Base-by-base conservation (phyloP, 371 early-diverging fungal species). In the Mucor sp. region DNA sequence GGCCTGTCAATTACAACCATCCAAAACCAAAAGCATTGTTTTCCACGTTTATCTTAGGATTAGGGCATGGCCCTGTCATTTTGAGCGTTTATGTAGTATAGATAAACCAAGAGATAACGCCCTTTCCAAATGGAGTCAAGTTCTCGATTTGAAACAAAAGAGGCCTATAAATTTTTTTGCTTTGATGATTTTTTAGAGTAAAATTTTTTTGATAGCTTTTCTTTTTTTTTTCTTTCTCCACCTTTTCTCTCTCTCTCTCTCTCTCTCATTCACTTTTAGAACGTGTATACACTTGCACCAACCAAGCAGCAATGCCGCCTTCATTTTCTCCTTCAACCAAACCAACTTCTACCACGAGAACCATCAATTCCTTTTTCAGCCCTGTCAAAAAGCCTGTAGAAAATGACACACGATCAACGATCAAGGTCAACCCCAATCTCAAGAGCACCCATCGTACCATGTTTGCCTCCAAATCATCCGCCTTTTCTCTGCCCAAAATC, bases 331-430 rank as follows among this genome's bases (percentile, higher is more conserved):
- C 47, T 41, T 5, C 23, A 47, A 19, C 47, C 8, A 47, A 47
- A 21, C 47, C n/a, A 0, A 2, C 21, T 21, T 11, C 47, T 3
- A 21, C 47, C 11, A 47, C 2, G 1, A 47, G 30, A 44, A 21
- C 62, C 21, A 69, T 69, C 25, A 69, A 27, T n/a, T 60, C 69
- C 9, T 69, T 65, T n/a, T 69, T 69, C 55, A 23, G 11, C 14
- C 69, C 69, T 12, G 41, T 27, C 0, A 60, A 64, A 19, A 69
- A 59, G 9, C 43, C 43, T 4, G 58, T 41, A 35, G 23, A 39
- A 37, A 44, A 15, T 17, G 4, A 12, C 8, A 25, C 41, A 37
- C 35, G 47, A 6, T 55, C 64, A 14, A 64, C 35, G 43, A 43
- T 69, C 6, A 21, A 33, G 11, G 64, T 69, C 25, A 65, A 55